These are phyloP conservation scores for Trametes coccinea DNA, from an alignment of 768 basidiomycete genomes.

Conservation along the genomic window DNA sequence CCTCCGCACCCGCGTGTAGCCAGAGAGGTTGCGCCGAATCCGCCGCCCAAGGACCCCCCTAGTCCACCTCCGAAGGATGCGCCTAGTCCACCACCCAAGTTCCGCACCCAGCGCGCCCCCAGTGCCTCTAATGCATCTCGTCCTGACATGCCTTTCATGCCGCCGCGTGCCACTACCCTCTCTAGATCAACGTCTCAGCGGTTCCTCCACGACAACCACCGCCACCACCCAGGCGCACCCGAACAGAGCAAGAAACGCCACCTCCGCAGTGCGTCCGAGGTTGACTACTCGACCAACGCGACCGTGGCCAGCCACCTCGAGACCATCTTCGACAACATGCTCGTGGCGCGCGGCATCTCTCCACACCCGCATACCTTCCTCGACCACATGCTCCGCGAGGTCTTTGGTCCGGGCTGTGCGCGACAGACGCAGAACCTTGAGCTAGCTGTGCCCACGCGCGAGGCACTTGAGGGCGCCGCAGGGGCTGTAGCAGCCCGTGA, in stretches of 20 bases:
- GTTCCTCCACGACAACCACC: neutral
- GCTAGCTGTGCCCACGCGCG: constrained; percentile 57
- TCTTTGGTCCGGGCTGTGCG: constrained; percentile 53
- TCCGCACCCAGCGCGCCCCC: constrained; percentile 1
- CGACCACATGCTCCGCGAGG: constrained; percentile 41
- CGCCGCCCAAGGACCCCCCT: constrained; percentile 19
- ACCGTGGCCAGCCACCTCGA: constrained; percentile 51
- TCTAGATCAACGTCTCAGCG: neutral
- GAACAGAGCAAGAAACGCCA: constrained; percentile 2
- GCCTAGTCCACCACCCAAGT: constrained; percentile 1
- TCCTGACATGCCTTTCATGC: neutral
- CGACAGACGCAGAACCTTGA: constrained; percentile 49
- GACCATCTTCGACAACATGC: constrained; percentile 58
- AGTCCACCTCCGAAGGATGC: constrained; percentile 7
- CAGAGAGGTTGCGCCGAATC: constrained; percentile 12
- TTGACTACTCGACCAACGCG: constrained; percentile 45
- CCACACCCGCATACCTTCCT: constrained; percentile 54
- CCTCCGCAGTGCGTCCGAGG: constrained; percentile 16
- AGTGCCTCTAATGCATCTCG: neutral
- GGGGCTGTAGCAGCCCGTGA: constrained; percentile 17
- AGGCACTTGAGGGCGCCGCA: constrained; percentile 12
- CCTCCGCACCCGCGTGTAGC: constrained; percentile 9
- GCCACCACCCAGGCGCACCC: neutral
- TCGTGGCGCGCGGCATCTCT: constrained; percentile 54
- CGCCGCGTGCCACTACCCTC: neutral